phyloP scores from a whole-genome alignment of 495 filamentous ascomycete species.

The Neurospora cerealis region DNA sequence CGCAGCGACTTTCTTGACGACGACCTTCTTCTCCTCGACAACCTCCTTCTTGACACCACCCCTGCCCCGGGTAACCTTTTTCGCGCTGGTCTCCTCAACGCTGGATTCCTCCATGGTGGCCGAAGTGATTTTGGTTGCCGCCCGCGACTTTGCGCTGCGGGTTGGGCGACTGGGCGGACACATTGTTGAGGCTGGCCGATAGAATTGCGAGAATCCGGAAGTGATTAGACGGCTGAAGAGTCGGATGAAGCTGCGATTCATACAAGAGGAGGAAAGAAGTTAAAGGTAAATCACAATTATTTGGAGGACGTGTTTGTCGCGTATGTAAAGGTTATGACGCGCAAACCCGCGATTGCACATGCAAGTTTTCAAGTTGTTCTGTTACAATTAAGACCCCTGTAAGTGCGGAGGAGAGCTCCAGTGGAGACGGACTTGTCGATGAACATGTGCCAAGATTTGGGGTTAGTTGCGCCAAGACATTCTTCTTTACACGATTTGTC shows the following conservation, averaged over 20 bases:
- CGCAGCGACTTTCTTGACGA: slow-evolving; percentile 6
- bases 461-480: neutral
- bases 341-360: neutral
- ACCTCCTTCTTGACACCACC: slow-evolving; percentile 1
- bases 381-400: neutral
- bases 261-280: neutral
- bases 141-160: neutral
- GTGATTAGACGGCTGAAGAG: neutral
- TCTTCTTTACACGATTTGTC: neutral
- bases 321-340: neutral
- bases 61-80: neutral
- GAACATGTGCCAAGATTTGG: neutral
- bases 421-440: neutral
- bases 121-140: neutral
- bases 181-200: neutral
- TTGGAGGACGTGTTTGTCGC: neutral
- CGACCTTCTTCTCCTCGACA: slow-evolving; percentile 4
- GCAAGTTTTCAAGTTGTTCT: neutral
- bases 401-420: neutral
- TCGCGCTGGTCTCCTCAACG: neutral
- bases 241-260: neutral
- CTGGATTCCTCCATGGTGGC: neutral
- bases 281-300: neutral
- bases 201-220: neutral
- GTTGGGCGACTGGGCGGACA: neutral